Percentiles rank a stretch among this genome's conserved stretches.
These are phyloP conservation scores for Termitomyces sp. DNA, from an alignment of 768 basidiomycete genomes.

Conservation along the genomic window DNA sequence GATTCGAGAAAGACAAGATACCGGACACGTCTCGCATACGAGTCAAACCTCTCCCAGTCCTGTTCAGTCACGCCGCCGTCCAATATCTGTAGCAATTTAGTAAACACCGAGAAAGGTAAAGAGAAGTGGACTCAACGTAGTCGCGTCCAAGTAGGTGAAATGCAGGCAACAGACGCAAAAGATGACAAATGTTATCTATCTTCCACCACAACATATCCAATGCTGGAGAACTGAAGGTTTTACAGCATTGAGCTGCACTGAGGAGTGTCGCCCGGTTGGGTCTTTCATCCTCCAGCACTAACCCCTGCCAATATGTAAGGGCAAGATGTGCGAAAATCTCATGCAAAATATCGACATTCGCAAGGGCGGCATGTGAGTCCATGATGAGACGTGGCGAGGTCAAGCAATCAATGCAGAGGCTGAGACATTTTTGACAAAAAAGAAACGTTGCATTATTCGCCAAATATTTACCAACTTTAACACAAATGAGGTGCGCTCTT, in stretches of 20 bases:
- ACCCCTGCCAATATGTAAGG: neutral
- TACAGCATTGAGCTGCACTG: slow-evolving; percentile 4
- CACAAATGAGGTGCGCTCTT: too few relatives aligned
- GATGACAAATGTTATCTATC: slow-evolving; percentile 1
- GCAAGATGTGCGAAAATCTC: slow-evolving; percentile 6
- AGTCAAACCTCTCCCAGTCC: slow-evolving; percentile 2
- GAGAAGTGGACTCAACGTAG: neutral
- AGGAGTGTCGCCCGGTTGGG: neutral
- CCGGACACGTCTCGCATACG: slow-evolving; percentile 5
- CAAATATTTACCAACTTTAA: too few relatives aligned
- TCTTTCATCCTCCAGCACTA: neutral
- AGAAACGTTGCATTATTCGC: too few relatives aligned
- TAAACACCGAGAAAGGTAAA: neutral
- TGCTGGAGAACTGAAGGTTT: slow-evolving; percentile 1
- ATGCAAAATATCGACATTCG: slow-evolving; percentile 2
- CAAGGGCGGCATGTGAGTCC: neutral
- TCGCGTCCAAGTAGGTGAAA: neutral
- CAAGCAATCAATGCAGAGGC: neutral
- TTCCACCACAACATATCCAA: slow-evolving; percentile 8
- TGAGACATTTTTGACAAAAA: neutral
- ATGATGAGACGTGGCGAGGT: neutral
- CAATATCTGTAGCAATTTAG: neutral
- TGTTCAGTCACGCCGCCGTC: neutral
- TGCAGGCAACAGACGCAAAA: slow-evolving; percentile 4
- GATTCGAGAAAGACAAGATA: slow-evolving; percentile 1